Conservation (phyloP, 1,139 yeast species). For the Petasospora fabianii region DNA sequence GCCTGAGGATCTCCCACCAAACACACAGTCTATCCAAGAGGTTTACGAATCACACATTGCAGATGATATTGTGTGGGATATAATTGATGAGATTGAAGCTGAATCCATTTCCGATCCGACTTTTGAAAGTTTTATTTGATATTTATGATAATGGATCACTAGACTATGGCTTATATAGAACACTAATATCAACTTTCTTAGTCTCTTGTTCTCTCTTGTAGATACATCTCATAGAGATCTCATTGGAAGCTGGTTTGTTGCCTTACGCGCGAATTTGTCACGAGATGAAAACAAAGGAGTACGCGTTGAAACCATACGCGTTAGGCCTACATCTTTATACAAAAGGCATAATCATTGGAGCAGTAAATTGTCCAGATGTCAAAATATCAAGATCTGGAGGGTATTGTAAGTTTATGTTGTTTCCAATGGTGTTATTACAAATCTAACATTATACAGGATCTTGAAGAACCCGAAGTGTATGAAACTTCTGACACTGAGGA, state of each 20-base stretch:
- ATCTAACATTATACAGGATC: slow-evolving; percentile 23
- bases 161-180: too few species aligned
- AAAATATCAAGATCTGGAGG: slow-evolving; percentile 21
- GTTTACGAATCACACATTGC: slow-evolving; percentile 68
- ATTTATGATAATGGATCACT: background rate
- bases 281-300: too few species aligned
- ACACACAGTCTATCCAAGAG: slow-evolving; percentile 49
- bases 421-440: background rate
- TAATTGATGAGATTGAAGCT: slow-evolving; percentile 81
- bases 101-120: slow-evolving; percentile 32
- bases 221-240: too few species aligned
- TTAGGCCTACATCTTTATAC: too few species aligned
- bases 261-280: too few species aligned
- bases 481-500: slow-evolving; percentile 51
- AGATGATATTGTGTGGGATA: slow-evolving; percentile 80
- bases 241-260: too few species aligned
- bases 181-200: background rate
- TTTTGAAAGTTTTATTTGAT: slow-evolving; percentile 1
- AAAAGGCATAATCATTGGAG: too few species aligned
- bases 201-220: background rate
- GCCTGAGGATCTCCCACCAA: slow-evolving; percentile 36
- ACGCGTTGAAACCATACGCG: too few species aligned
- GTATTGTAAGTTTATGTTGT: slow-evolving; percentile 17
- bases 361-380: too few species aligned
- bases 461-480: slow-evolving; percentile 37